A percentile compares a stretch with the other conserved stretches of the same genome.
Evolutionary conservation across 2,329 filamentous ascomycete genomes (phyloP).

Genomic region (Aureobasidium sp.): DNA sequence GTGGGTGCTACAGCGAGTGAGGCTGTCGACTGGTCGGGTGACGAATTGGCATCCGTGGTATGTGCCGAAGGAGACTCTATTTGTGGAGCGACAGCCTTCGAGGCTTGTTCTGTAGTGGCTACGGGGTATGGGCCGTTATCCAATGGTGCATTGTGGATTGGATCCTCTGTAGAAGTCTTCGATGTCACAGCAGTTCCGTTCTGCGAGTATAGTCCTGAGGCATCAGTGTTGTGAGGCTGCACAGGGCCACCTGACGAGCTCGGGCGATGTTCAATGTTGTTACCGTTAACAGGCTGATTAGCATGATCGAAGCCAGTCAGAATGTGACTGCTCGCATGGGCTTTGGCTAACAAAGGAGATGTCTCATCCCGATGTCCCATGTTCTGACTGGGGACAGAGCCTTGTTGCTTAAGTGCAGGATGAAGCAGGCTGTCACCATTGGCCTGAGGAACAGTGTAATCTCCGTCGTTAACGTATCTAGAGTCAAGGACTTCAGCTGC

Average conservation of each 20-base stretch:
- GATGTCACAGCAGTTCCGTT: not conserved
- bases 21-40: conserved; percentile 12
- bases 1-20: conserved; percentile 15
- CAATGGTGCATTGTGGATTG: not conserved
- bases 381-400: not conserved
- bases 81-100: no score
- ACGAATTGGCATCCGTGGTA: not conserved
- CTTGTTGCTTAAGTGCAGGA: conserved; percentile 14
- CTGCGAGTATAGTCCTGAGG: not conserved
- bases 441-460: conserved; percentile 7
- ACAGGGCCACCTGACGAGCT: conserved; percentile 2
- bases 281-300: not conserved
- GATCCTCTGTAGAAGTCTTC: not conserved
- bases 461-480: conserved; percentile 22
- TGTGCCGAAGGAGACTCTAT: not conserved
- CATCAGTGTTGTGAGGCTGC: not conserved
- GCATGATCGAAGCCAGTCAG: not conserved
- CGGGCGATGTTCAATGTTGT: not conserved
- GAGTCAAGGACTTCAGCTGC: conserved; percentile 31
- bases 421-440: not conserved
- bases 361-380: not conserved
- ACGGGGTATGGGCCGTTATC: no score
- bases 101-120: not conserved
- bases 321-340: not conserved
- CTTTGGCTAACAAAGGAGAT: not conserved